A percentile compares a stretch with the other conserved stretches of the same genome.
These are phyloP conservation scores for Skeletonema menzelii DNA, from an alignment of 108 stramenopile species.

Conservation along the genomic window DNA sequence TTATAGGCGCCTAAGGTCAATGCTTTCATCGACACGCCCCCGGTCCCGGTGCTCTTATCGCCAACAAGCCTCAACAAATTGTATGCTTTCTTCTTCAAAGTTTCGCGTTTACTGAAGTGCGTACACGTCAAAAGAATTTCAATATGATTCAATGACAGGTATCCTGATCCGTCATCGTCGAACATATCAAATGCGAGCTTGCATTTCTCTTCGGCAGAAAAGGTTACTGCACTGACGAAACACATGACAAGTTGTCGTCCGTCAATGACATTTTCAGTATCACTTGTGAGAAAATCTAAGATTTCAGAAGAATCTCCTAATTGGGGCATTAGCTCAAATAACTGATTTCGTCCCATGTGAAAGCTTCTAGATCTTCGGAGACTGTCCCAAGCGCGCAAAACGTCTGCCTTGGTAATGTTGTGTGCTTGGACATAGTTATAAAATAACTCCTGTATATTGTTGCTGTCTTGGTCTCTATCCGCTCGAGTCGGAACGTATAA, in stretches of 20 bases:
- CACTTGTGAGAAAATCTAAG: conserved; percentile 50
- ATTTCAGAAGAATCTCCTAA: conserved; percentile 65
- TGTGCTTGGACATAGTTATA: conserved; percentile 2
- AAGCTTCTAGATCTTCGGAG: conserved; percentile 8
- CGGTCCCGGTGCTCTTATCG: conserved; percentile 27
- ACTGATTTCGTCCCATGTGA: conserved; percentile 35
- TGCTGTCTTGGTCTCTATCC: conserved; percentile 1
- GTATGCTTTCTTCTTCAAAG: conserved; percentile 58
- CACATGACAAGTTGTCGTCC: conserved; percentile 68
- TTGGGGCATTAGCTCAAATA: conserved; percentile 53
- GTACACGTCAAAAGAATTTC: conserved; percentile 59
- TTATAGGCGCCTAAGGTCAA: conserved; percentile 59
- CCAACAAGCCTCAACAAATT: conserved; percentile 54
- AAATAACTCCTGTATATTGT: conserved; percentile 15
- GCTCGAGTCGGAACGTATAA: conserved; percentile 4
- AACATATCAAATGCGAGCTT: conserved; percentile 73
- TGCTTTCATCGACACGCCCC: conserved; percentile 60
- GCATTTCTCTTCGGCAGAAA: conserved; percentile 55
- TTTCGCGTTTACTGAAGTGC: conserved; percentile 51
- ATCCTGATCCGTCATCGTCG: conserved; percentile 69
- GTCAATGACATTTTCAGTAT: conserved; percentile 37
- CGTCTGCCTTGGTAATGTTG: conserved; percentile 20
- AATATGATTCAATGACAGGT: conserved; percentile 50
- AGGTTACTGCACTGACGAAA: conserved; percentile 57
- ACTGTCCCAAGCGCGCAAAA: conserved; percentile 20